Conservation (phyloP, 2,329 filamentous ascomycete species). For the Aspergillus luchuensis region DNA sequence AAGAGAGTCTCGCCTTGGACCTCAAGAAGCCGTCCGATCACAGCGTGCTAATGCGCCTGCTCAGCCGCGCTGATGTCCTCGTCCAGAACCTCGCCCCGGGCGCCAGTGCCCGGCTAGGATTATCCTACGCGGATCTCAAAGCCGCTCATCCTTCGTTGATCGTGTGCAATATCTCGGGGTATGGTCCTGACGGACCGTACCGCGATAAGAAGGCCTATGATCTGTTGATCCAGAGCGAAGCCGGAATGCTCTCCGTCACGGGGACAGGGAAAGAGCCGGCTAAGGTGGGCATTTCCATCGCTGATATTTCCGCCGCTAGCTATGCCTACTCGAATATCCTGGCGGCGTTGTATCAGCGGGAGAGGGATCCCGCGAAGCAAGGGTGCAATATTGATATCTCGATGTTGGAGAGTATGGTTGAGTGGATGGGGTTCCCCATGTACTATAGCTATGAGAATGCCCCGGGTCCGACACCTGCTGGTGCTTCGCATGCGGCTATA, state of each 20-base stretch:
- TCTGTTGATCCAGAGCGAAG: constrained; percentile 58
- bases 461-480: constrained; percentile 47
- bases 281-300: constrained; percentile 58
- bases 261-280: constrained; percentile 47
- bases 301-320: constrained; percentile 57
- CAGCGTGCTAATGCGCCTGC: constrained; percentile 45
- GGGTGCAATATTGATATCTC: constrained; percentile 58
- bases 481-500: constrained; percentile 57
- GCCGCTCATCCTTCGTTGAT: constrained; percentile 49
- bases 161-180: constrained; percentile 59
- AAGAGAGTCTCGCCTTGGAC: constrained; percentile 56
- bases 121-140: constrained; percentile 50
- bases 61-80: constrained; percentile 53
- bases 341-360: constrained; percentile 52
- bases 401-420: constrained; percentile 61
- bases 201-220: constrained; percentile 59
- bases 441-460: constrained; percentile 56
- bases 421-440: constrained; percentile 62
- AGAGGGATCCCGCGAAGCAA: constrained; percentile 45
- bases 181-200: constrained; percentile 55
- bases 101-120: constrained; percentile 50
- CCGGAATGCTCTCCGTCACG: constrained; percentile 55
- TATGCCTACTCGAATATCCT: constrained; percentile 57
- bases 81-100: constrained; percentile 59
- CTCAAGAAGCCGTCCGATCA: constrained; percentile 51